Base-by-base conservation (phyloP, 2,329 filamentous ascomycete genomes). In the Biscogniauxia marginata region DNA sequence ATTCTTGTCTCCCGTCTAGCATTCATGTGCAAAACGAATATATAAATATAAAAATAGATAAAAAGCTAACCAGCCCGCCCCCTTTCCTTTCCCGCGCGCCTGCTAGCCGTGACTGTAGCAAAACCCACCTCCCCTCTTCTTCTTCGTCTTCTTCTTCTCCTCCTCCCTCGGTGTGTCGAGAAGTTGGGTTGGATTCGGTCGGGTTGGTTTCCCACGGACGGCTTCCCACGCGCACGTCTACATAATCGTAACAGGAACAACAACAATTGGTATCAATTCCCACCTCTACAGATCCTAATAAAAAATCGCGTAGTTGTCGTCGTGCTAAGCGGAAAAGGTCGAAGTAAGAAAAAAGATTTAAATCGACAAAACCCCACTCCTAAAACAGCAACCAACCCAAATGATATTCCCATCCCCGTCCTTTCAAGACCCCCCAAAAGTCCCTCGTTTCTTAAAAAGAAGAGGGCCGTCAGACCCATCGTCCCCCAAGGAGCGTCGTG, bases 191-290 rank as follows among this genome's bases (percentile, higher is more conserved):
- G n/a, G n/a, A n/a, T n/a, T n/a, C n/a, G n/a, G n/a, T n/a, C n/a
- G n/a, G n/a, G n/a, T n/a, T n/a, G n/a, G n/a, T n/a, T n/a, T n/a
- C n/a, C n/a, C n/a, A n/a, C n/a, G n/a, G n/a, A n/a, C n/a, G n/a
- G n/a, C 54, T 55, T 47, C 20, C 24, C 44, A 53, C 22, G 51
- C 50, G 30, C 51, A 54, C 46, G 43, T 62, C 55, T 58, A 60
- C 58, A 62, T n/a, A n/a, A n/a, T n/a, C n/a, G n/a, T n/a, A n/a
- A n/a, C n/a, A n/a, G n/a, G n/a, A 57, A 58, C 54, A 61, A 57
- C 55, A 53, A 59, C 47, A 60, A 62, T 56, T 62, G 60, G 60
- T 62, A 62, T 62, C 58, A 62, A 62, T 62, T 46, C 52, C 60
- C 50, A 44, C 56, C 54, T 62, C 58, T 62, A 62, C 60, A 58